phyloP scores from a whole-genome alignment of 1,139 yeast genomes.

The Lodderomyces beijingensis region DNA sequence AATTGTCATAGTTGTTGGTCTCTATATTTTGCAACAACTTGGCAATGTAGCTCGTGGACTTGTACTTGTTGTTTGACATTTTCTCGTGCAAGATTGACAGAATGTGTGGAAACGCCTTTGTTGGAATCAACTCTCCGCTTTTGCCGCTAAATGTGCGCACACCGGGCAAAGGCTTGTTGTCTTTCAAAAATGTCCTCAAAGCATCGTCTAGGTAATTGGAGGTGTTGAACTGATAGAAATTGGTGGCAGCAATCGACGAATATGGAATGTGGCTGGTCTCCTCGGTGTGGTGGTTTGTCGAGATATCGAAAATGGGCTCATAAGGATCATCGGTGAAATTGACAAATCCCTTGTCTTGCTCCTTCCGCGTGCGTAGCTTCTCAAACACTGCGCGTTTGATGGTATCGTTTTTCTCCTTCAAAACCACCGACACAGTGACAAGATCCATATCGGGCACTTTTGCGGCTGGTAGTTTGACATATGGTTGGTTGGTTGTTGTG shows the following conservation, averaged over 20 bases:
- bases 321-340: constrained; percentile 89
- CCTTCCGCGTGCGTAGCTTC: constrained; percentile 68
- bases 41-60: constrained; percentile 34
- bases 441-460: constrained; percentile 91
- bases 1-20: constrained; percentile 43
- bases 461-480: constrained; percentile 82
- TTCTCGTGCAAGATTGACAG: constrained; percentile 34
- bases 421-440: constrained; percentile 72
- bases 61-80: constrained; percentile 20
- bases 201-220: constrained; percentile 48
- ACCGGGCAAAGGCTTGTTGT: constrained; percentile 40
- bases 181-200: constrained; percentile 38
- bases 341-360: constrained; percentile 68
- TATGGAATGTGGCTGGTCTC: constrained; percentile 70
- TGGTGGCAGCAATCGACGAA: constrained; percentile 70
- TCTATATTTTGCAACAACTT: constrained; percentile 43
- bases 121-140: constrained; percentile 42
- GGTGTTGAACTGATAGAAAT: constrained; percentile 65
- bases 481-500: constrained; percentile 58
- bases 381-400: constrained; percentile 80
- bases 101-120: constrained; percentile 40
- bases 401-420: constrained; percentile 72
- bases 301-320: constrained; percentile 77
- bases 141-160: constrained; percentile 43
- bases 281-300: constrained; percentile 43